Evolutionary conservation across 2,329 filamentous ascomycete genomes (phyloP).

Genomic region (Epichloe gansuensis): DNA sequence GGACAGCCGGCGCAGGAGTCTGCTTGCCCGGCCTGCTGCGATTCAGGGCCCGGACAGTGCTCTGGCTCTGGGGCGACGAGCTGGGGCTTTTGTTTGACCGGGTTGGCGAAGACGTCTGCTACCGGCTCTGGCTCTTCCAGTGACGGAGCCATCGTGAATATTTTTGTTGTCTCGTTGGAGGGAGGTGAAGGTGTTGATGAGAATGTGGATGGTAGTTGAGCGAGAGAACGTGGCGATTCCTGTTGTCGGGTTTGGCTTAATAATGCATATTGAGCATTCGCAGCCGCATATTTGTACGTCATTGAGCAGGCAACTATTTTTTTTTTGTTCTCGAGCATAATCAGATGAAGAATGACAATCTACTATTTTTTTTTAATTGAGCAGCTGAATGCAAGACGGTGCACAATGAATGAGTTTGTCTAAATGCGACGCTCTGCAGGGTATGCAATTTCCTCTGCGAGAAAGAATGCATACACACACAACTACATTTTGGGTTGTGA

Average conservation of each 20-base stretch:
- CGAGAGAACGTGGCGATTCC: not conserved
- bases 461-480: no score
- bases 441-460: no score
- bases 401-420: no score
- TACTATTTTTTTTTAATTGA: no score
- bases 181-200: not conserved
- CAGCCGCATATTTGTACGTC: not conserved
- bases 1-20: constrained; percentile 92
- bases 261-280: not conserved
- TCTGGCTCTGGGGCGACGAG: constrained; percentile 93
- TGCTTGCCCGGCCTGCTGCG: constrained; percentile 51
- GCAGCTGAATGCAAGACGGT: no score
- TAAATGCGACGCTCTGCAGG: no score
- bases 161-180: not conserved
- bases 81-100: constrained; percentile 64
- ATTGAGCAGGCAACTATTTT: not conserved
- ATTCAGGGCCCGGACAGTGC: constrained; percentile 87
- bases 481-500: no score
- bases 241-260: not conserved
- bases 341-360: no score
- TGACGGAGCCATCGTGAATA: constrained; percentile 57
- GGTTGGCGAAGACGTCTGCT: constrained; percentile 60
- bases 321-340: not conserved
- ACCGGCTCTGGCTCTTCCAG: constrained; percentile 57
- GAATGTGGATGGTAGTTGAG: not conserved